phyloP scores from a whole-genome alignment of 2,329 filamentous ascomycete species.

The Pyricularia grisea region DNA sequence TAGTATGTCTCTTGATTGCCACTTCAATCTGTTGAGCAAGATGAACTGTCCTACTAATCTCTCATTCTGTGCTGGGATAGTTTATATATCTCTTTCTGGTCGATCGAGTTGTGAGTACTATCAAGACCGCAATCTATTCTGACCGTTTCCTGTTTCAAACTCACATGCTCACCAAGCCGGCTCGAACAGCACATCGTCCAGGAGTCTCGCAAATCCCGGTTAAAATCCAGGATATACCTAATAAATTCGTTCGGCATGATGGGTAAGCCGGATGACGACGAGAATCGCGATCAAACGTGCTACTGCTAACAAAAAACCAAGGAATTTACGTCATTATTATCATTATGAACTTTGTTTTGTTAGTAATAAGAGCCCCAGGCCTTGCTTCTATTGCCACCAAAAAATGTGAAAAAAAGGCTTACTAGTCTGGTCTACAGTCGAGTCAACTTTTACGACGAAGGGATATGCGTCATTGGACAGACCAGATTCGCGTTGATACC shows the following conservation, averaged over 20 bases:
- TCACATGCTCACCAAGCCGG: background rate
- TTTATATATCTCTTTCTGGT: conserved; percentile 3
- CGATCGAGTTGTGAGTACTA: background rate
- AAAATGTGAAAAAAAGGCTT: background rate
- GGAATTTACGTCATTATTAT: background rate
- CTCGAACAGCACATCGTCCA: background rate
- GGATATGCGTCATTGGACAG: background rate
- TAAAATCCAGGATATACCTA: background rate
- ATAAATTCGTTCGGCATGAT: background rate
- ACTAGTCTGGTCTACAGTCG: background rate
- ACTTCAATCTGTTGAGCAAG: background rate
- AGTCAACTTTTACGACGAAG: background rate
- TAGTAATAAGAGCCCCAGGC: background rate
- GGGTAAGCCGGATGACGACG: background rate
- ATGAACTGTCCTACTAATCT: background rate
- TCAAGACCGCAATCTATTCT: too few species aligned
- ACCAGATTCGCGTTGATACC: background rate
- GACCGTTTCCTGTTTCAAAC: too few species aligned
- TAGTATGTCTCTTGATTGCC: background rate
- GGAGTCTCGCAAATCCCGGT: background rate
- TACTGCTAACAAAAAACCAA: background rate
- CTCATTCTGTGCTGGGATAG: background rate
- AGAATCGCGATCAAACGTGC: background rate
- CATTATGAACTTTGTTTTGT: conserved; percentile 1
- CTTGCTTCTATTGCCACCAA: background rate